Percentiles rank a stretch among this genome's conserved stretches.
Evolutionary conservation across 176 grass and related monocot genomes (phyloP).

Genomic region (Carex cristatella): DNA sequence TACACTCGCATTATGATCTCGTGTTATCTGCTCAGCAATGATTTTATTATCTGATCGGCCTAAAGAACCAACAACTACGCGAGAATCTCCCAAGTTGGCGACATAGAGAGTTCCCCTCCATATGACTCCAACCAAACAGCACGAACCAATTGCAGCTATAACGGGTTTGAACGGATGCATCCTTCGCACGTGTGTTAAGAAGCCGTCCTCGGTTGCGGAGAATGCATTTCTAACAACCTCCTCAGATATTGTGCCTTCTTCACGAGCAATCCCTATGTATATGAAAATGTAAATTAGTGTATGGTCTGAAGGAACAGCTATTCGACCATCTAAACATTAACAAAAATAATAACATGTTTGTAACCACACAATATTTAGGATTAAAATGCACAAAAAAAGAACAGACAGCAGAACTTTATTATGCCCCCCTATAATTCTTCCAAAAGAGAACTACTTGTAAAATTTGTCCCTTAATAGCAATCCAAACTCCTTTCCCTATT

Average conservation of each 20-base stretch:
- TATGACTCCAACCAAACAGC: conserved; percentile 84
- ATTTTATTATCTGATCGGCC: conserved; percentile 45
- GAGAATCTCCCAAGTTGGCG: conserved; percentile 89
- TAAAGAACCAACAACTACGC: conserved; percentile 72
- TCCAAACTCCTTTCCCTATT: background rate
- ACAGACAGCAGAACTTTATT: background rate
- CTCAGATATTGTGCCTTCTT: conserved; percentile 74
- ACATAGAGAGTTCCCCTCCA: conserved; percentile 81
- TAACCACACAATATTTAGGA: background rate
- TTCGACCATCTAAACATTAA: background rate
- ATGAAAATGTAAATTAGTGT: background rate
- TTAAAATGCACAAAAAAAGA: background rate
- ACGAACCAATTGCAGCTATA: conserved; percentile 82
- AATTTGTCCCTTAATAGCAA: background rate
- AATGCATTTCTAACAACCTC: conserved; percentile 81
- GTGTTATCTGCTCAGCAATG: conserved; percentile 76
- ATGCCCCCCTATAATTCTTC: background rate
- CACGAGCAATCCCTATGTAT: conserved; percentile 54
- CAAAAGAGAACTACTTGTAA: background rate
- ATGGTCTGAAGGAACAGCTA: background rate
- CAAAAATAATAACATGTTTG: background rate
- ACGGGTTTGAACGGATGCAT: conserved; percentile 80
- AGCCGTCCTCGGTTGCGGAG: conserved; percentile 84
- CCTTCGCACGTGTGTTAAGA: conserved; percentile 81
- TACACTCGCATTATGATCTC: conserved; percentile 86